Evolutionary conservation across 2,329 filamentous ascomycete genomes (phyloP).

Genomic region (Cladophialophora bantiana): DNA sequence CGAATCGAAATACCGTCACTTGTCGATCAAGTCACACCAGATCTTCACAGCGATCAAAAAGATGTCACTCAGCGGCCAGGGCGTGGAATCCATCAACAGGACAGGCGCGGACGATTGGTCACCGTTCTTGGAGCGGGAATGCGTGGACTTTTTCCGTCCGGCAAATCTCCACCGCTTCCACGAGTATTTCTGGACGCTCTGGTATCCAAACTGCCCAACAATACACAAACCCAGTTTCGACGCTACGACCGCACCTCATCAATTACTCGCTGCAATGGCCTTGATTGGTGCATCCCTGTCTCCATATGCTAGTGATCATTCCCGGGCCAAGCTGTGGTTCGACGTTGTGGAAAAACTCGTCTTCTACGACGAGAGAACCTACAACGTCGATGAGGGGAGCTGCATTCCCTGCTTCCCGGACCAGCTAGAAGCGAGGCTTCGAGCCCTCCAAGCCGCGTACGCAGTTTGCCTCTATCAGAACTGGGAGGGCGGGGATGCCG

Average conservation of each 20-base stretch:
- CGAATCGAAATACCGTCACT: too few species aligned
- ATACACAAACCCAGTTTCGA: slow-evolving; percentile 17
- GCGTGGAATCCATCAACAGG: background rate
- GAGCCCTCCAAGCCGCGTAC: background rate
- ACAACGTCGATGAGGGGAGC: background rate
- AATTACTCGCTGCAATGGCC: slow-evolving; percentile 8
- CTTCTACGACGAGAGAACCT: background rate
- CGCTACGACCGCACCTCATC: background rate
- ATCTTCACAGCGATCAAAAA: slow-evolving; percentile 7
- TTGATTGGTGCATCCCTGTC: slow-evolving; percentile 9
- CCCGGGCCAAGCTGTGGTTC: background rate
- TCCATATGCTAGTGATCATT: background rate
- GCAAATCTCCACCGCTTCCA: background rate
- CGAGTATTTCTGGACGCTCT: slow-evolving; percentile 11
- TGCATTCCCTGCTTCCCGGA: background rate
- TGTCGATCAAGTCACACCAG: background rate
- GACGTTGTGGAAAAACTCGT: slow-evolving; percentile 2
- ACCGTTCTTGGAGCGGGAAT: background rate
- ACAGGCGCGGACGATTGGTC: slow-evolving; percentile 5
- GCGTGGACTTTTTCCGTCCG: slow-evolving; percentile 13
- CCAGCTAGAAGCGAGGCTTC: slow-evolving; percentile 5
- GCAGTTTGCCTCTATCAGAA: slow-evolving; percentile 51
- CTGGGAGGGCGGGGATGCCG: slow-evolving; percentile 48
- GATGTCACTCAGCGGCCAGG: background rate
- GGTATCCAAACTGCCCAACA: slow-evolving; percentile 12